These are phyloP conservation scores for Nothophaeocryptopus gaeumannii DNA, from an alignment of 2,329 filamentous ascomycete genomes.

Conservation along the genomic window DNA sequence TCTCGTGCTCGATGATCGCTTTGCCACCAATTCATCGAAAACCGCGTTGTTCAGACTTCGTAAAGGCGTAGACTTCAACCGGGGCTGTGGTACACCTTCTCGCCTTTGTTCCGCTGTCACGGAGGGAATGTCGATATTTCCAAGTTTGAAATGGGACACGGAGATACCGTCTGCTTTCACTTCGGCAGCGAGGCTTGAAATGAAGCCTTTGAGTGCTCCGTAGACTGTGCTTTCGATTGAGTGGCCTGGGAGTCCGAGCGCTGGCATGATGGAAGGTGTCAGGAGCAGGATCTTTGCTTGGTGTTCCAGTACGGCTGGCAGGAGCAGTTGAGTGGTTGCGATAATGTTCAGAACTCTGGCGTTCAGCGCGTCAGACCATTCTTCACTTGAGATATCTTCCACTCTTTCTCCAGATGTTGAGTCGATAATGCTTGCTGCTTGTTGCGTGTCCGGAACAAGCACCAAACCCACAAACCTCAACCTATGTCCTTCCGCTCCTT, in stretches of 20 bases:
- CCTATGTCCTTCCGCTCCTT: slow-evolving; percentile 71
- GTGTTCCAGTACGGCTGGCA: slow-evolving; percentile 55
- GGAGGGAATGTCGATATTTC: slow-evolving; percentile 79
- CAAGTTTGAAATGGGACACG: slow-evolving; percentile 84
- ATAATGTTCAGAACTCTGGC: slow-evolving; percentile 88
- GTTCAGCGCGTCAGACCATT: slow-evolving; percentile 87
- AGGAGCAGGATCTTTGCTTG: slow-evolving; percentile 69
- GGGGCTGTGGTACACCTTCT: slow-evolving; percentile 35
- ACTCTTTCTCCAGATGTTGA: slow-evolving; percentile 63
- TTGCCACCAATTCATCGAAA: slow-evolving; percentile 79
- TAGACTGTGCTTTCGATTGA: slow-evolving; percentile 83
- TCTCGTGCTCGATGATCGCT: slow-evolving; percentile 59
- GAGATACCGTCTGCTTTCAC: slow-evolving; percentile 71
- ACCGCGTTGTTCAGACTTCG: slow-evolving; percentile 80
- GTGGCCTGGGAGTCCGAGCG: slow-evolving; percentile 75
- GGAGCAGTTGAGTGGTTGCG: slow-evolving; percentile 80
- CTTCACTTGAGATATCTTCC: slow-evolving; percentile 77
- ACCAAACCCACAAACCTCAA: slow-evolving; percentile 76
- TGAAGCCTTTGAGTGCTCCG: slow-evolving; percentile 81
- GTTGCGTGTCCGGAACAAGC: slow-evolving; percentile 68
- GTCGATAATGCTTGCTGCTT: slow-evolving; percentile 54
- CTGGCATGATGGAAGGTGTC: slow-evolving; percentile 76
- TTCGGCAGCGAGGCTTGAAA: slow-evolving; percentile 75
- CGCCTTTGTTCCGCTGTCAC: slow-evolving; percentile 47
- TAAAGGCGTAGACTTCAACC: slow-evolving; percentile 57